Evolutionary conservation across 345 rosid genomes (phyloP).

Genomic region (Passiflora organensis): DNA sequence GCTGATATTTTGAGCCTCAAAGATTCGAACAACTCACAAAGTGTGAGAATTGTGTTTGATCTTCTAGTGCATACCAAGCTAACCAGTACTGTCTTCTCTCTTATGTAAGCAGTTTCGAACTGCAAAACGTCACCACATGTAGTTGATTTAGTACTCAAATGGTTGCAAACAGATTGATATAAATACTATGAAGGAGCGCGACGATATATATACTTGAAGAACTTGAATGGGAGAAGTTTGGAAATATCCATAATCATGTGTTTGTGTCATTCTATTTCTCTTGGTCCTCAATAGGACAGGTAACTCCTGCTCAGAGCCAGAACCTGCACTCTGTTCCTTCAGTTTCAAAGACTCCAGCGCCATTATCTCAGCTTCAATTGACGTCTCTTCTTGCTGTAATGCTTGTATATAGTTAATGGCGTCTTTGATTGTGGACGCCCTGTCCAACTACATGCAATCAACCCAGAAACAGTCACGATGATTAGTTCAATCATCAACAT

Average conservation of each 20-base stretch:
- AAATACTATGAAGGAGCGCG: no score
- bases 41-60: slow-evolving; percentile 78
- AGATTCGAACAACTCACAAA: slow-evolving; percentile 78
- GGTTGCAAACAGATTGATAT: no score
- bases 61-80: slow-evolving; percentile 74
- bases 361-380: slow-evolving; percentile 63
- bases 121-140: slow-evolving; percentile 17
- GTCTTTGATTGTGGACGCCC: slow-evolving; percentile 92
- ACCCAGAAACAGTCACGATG: no score
- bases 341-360: slow-evolving; percentile 57
- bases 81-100: slow-evolving; percentile 63
- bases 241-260: slow-evolving; percentile 34
- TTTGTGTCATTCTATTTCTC: slow-evolving; percentile 50
- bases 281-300: slow-evolving; percentile 57
- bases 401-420: slow-evolving; percentile 86
- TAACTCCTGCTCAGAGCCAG: slow-evolving; percentile 51
- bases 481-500: slow-evolving; percentile 35
- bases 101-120: slow-evolving; percentile 67
- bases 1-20: slow-evolving; percentile 70
- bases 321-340: slow-evolving; percentile 28
- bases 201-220: slow-evolving; percentile 38
- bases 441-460: slow-evolving; percentile 41
- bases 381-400: slow-evolving; percentile 66
- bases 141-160: no score
- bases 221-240: slow-evolving; percentile 53